Evolutionary conservation across 2,329 filamentous ascomycete genomes (phyloP).

Genomic region (Boeremia exigua): DNA sequence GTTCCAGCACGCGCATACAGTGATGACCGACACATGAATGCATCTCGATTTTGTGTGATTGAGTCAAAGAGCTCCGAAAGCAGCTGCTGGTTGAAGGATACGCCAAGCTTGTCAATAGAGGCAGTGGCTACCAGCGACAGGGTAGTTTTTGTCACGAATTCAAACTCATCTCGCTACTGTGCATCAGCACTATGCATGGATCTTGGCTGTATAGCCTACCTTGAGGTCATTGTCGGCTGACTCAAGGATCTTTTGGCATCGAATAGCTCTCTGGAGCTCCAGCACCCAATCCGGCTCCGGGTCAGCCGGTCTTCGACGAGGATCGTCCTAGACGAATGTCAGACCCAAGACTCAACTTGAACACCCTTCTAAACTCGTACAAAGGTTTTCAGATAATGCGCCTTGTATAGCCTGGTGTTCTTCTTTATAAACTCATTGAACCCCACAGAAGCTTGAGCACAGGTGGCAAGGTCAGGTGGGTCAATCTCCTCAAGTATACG

Average conservation of each 20-base stretch:
- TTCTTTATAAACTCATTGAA: conserved; percentile 62
- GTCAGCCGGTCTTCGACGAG: conserved; percentile 35
- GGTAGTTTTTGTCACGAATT: conserved; percentile 49
- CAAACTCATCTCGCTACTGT: conserved; percentile 41
- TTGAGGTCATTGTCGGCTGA: conserved; percentile 52
- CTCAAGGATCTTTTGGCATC: conserved; percentile 53
- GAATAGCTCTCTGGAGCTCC: conserved; percentile 39
- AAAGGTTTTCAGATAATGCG: conserved; percentile 64
- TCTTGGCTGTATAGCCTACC: conserved; percentile 16
- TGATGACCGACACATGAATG: conserved; percentile 69
- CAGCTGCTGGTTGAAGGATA: conserved; percentile 55
- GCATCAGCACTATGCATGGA: conserved; percentile 11
- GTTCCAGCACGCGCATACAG: conserved; percentile 61
- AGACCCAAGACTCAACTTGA: not conserved
- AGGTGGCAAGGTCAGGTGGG: conserved; percentile 39
- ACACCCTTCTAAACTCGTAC: conserved; percentile 49
- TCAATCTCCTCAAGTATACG: conserved; percentile 43
- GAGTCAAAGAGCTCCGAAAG: conserved; percentile 50
- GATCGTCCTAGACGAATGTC: conserved; percentile 47
- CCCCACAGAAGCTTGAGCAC: conserved; percentile 35
- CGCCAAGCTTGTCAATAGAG: conserved; percentile 47
- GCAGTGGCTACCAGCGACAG: conserved; percentile 43
- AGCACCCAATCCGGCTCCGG: conserved; percentile 41
- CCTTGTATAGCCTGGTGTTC: conserved; percentile 66
- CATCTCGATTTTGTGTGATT: conserved; percentile 59